Evolutionary conservation across 805 yeast species (phyloP), one percentile per base, ranked within the genome.

Genomic region (Yamadazyma philogaea): DNA sequence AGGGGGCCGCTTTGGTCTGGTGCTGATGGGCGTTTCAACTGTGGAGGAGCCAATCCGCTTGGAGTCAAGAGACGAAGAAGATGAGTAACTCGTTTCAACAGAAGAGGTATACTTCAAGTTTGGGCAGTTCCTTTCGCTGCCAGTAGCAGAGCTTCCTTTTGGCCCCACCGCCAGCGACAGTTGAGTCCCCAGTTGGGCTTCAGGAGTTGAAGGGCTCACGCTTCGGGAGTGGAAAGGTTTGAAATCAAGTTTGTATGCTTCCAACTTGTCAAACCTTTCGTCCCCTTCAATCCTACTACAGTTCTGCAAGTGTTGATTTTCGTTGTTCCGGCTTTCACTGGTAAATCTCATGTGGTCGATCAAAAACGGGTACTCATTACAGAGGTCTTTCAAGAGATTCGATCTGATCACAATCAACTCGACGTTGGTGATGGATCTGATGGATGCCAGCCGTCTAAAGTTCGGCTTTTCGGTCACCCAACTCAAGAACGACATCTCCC

Each of bases 401-500:
- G 79, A 76, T 31, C 78, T 74, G 10, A 84, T 74, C 11, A 81
- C 78, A 38, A 84, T 63, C 33, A 83, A 70, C 44, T 82, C 86
- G 18, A 80, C 77, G 15, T 74, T 69, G 4, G 80, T 66, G 10
- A 81, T 75, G 0, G 88, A 71, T 45, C 89, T 67, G 26, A 84
- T 79, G 44, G 78, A 77, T 0, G 89, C 90, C 33, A 81, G 74
- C 49, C 90, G 61, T 37, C 34, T 46, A 18, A 37, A 37, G 50
- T 63, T 52, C 7, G 49, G 39, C 12, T 55, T 53, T 35, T 63
- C 56, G 18, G 66, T 60, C 16, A 80, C 52, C 10, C 71, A 70
- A 3, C 78, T 65, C 32, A 84, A 60, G 51, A 84, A 84, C 0
- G 87, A 77, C 82, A 84, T 81, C 58, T 84, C 91, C 17, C 93